These are phyloP conservation scores for Globisporangium takayamanum DNA, from an alignment of 352 stramenopile genomes.

Conservation along the genomic window DNA sequence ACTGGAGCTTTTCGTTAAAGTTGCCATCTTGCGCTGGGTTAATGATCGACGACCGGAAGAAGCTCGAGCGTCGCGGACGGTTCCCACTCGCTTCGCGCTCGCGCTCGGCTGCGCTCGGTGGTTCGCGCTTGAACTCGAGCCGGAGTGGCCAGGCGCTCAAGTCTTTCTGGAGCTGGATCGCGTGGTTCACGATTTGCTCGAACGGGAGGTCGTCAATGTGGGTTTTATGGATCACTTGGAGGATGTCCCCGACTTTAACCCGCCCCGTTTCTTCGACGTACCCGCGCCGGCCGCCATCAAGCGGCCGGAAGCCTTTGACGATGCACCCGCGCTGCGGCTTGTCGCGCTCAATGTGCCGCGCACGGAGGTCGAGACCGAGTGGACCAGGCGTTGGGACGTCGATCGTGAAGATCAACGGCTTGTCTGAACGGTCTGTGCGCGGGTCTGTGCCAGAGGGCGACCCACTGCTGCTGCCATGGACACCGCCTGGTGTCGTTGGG, in stretches of 20 bases:
- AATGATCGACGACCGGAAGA: constrained; percentile 66
- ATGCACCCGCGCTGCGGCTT: constrained; percentile 69
- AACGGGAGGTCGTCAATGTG: constrained; percentile 79
- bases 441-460: constrained; percentile 58
- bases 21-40: constrained; percentile 65
- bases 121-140: constrained; percentile 72
- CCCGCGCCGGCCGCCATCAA: constrained; percentile 37
- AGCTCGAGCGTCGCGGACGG: constrained; percentile 55
- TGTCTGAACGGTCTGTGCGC: constrained; percentile 31
- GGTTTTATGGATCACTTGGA: constrained; percentile 75
- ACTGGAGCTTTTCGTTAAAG: constrained; percentile 84
- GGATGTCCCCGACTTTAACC: constrained; percentile 71
- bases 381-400: constrained; percentile 65
- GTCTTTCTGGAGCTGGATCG: constrained; percentile 66
- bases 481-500: constrained; percentile 20
- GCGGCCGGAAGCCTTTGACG: constrained; percentile 71
- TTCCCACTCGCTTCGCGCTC: constrained; percentile 17
- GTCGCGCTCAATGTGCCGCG: constrained; percentile 64
- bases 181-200: constrained; percentile 76
- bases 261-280: constrained; percentile 74
- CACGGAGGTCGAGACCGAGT: constrained; percentile 65
- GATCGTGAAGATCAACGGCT: constrained; percentile 60
- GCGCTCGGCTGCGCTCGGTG: constrained; percentile 24
- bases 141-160: constrained; percentile 56
- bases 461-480: not conserved